Evolutionary conservation across 331 rosid genomes (phyloP), one percentile per base, ranked within the genome.

Genomic region (Rhamnella rubrinervis): DNA sequence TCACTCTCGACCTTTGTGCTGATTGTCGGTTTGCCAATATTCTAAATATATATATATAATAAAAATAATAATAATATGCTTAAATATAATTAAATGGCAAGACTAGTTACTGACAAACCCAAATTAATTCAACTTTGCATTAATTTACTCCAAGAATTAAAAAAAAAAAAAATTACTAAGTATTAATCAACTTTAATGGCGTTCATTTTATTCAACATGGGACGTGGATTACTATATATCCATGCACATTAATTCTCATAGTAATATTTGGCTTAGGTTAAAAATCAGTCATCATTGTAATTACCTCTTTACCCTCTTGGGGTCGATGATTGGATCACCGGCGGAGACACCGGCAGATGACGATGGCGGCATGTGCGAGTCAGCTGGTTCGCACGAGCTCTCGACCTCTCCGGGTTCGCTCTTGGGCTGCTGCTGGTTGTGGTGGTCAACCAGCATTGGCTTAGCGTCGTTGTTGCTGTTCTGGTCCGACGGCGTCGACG

Each of bases 241-340:
- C 61, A 67, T 52, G 71, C 71, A 67, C 67, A 72, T 56, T 44
- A 44, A 44, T 11, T 11, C 49, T 44, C 3, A 7, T 44, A 9
- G 14, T 44, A 9, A 2, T 44, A 14, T 2, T 14, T 44, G 14
- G 3, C 13, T 44, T 44, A 9, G 49, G 15, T 44, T 9, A 44
- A 9, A 11, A 44, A 9, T 44, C 46, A 40, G 46, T 40, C 12
- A 40, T 38, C 1, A 16, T 17, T 1, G 31, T 2, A 25, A 49
- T 71, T 85, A 93, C 98, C 98, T 89, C 76, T 93, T 93, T 61
- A 93, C 97, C 88, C 96, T 84, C 71, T 93, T 93, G 46, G 96
- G 96, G 71, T 93, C 98, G 37, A 65, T 61, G 65, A 75, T n/a
- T 23, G 79, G 75, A 67, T 78, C 81, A 23, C 75, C 77, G 55